Conservation (phyloP, 2,329 filamentous ascomycete species). For the Paecilomyces niveus region DNA sequence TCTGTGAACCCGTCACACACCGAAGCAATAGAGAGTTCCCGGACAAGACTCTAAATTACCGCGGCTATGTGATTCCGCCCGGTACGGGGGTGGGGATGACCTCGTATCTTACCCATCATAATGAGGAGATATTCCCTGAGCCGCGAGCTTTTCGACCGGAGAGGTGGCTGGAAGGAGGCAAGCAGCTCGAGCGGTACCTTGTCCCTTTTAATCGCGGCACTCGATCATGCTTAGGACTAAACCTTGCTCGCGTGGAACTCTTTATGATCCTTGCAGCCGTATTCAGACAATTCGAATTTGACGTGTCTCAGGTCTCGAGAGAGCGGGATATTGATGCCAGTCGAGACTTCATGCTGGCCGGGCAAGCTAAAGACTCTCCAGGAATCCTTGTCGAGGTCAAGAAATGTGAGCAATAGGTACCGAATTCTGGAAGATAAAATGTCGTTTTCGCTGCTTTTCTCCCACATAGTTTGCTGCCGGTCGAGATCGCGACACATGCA, state of each 20-base stretch:
- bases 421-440: too few species aligned
- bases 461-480: too few species aligned
- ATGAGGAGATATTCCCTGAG: slow-evolving; percentile 16
- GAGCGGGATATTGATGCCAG: slow-evolving; percentile 4
- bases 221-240: slow-evolving; percentile 31
- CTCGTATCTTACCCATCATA: slow-evolving; percentile 18
- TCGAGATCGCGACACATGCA: too few species aligned
- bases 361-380: neutral
- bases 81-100: slow-evolving; percentile 22
- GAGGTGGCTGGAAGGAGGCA: slow-evolving; percentile 17
- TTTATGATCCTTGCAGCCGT: slow-evolving; percentile 3
- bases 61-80: slow-evolving; percentile 14
- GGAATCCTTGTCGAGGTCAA: neutral
- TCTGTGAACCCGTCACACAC: slow-evolving; percentile 27
- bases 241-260: slow-evolving; percentile 34
- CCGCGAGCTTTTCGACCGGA: slow-evolving; percentile 16
- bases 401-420: neutral
- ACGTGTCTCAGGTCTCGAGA: slow-evolving; percentile 2
- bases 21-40: slow-evolving; percentile 16
- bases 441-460: too few species aligned
- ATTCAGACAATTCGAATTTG: slow-evolving; percentile 7
- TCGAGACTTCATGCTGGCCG: neutral
- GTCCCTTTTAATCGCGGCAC: slow-evolving; percentile 23
- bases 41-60: slow-evolving; percentile 11
- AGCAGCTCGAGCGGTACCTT: slow-evolving; percentile 15